Evolutionary conservation across 2,329 filamentous ascomycete genomes (phyloP).

Genomic region (Ceratocystis variospora): DNA sequence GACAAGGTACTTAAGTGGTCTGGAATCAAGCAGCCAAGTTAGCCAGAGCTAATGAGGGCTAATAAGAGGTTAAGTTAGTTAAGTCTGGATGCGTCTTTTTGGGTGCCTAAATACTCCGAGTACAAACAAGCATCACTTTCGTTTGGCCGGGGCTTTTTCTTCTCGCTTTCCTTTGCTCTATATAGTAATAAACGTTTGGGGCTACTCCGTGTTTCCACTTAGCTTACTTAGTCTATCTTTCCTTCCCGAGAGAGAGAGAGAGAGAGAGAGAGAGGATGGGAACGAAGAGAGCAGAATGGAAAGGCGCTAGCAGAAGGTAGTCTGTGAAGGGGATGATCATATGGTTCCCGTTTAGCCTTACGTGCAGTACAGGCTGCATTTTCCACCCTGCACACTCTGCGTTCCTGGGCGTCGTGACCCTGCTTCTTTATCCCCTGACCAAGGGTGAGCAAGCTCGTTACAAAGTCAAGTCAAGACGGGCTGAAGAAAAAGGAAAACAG

Average conservation of each 20-base stretch:
- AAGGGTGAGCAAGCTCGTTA: not conserved
- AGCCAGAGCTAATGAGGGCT: too few species aligned
- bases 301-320: not conserved
- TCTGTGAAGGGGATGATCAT: not conserved
- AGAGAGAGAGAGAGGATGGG: not conserved
- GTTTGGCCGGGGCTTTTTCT: slow-evolving; percentile 1
- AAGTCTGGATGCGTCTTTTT: slow-evolving; percentile 3
- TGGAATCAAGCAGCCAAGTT: not conserved
- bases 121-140: not conserved
- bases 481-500: not conserved
- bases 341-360: too few species aligned
- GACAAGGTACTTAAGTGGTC: not conserved
- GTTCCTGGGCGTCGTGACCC: too few species aligned
- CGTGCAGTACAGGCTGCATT: too few species aligned
- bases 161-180: not conserved
- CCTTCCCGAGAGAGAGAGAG: not conserved
- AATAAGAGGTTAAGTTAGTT: too few species aligned
- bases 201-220: not conserved
- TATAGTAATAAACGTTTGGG: not conserved
- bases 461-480: not conserved
- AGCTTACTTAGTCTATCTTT: not conserved
- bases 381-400: too few species aligned
- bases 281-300: not conserved
- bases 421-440: too few species aligned
- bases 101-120: not conserved